These are phyloP conservation scores for Sugiyamaella americana DNA, from an alignment of 805 yeast species.

Conservation along the genomic window DNA sequence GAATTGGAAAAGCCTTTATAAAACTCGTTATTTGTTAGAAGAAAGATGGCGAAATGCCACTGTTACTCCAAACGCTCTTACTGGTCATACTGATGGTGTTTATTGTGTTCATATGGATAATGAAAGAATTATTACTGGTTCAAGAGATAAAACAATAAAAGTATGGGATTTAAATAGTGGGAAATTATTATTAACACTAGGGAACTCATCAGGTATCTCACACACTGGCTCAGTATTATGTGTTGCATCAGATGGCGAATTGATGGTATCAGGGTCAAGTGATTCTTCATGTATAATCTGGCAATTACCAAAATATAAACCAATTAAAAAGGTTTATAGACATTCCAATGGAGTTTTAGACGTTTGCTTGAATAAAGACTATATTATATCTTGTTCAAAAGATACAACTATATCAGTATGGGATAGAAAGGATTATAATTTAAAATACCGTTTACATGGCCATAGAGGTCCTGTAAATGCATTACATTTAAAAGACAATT, in stretches of 20 bases:
- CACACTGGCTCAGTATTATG: slow-evolving; percentile 33
- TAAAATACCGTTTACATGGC: slow-evolving; percentile 23
- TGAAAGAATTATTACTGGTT: slow-evolving; percentile 71
- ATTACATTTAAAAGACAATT: slow-evolving; percentile 23
- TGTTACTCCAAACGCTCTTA: slow-evolving; percentile 19
- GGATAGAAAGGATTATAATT: slow-evolving; percentile 20
- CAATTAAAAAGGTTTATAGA: slow-evolving; percentile 21
- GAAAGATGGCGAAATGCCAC: slow-evolving; percentile 26
- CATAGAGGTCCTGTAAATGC: slow-evolving; percentile 35
- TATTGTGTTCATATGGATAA: slow-evolving; percentile 73
- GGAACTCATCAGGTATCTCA: slow-evolving; percentile 3
- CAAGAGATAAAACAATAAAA: slow-evolving; percentile 37
- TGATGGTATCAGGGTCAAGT: slow-evolving; percentile 33
- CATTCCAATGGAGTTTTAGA: slow-evolving; percentile 30
- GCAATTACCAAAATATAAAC: slow-evolving; percentile 22
- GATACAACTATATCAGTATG: slow-evolving; percentile 31
- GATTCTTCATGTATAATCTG: slow-evolving; percentile 31
- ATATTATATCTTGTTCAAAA: slow-evolving; percentile 31
- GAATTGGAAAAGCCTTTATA: slow-evolving; percentile 24
- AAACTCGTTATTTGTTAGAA: slow-evolving; percentile 23
- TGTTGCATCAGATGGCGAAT: slow-evolving; percentile 23
- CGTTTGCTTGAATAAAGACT: slow-evolving; percentile 22
- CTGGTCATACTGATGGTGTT: slow-evolving; percentile 80
- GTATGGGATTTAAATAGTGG: slow-evolving; percentile 31
- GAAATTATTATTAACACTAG: slow-evolving; percentile 18